These are phyloP conservation scores for Alternaria longipes DNA, from an alignment of 2,329 filamentous ascomycete genomes.

Conservation along the genomic window DNA sequence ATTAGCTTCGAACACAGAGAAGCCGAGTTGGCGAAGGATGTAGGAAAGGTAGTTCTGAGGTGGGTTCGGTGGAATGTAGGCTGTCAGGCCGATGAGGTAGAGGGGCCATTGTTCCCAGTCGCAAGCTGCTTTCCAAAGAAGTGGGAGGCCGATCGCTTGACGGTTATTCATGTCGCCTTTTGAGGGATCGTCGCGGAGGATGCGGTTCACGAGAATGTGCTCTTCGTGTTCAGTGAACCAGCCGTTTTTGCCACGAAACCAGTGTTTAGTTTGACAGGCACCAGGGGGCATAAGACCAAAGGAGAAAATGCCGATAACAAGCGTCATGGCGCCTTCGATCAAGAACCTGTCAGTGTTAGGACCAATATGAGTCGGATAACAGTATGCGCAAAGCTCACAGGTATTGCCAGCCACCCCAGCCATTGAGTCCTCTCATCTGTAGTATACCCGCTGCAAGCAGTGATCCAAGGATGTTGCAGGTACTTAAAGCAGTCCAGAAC, in stretches of 20 bases:
- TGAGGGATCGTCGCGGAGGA: conserved; percentile 65
- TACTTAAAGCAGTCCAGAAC: conserved; percentile 55
- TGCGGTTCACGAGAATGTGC: conserved; percentile 68
- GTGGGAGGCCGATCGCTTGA: conserved; percentile 31
- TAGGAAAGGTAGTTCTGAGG: conserved; percentile 60
- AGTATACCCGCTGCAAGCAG: conserved; percentile 54
- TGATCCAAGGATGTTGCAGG: conserved; percentile 50
- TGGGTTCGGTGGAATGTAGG: conserved; percentile 38
- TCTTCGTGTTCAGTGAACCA: conserved; percentile 70
- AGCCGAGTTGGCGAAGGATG: conserved; percentile 66
- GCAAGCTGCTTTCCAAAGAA: conserved; percentile 34
- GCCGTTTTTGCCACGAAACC: conserved; percentile 65
- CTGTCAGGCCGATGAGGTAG: conserved; percentile 56
- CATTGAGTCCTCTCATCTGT: conserved; percentile 54
- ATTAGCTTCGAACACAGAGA: conserved; percentile 70
- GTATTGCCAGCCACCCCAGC: conserved; percentile 55
- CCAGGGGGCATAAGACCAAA: conserved; percentile 64
- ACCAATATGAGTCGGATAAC: conserved; percentile 39
- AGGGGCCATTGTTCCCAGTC: conserved; percentile 48
- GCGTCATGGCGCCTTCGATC: conserved; percentile 65
- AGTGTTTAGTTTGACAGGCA: conserved; percentile 61
- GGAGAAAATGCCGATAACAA: conserved; percentile 62
- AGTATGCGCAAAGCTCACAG: conserved; percentile 17
- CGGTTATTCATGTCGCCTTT: conserved; percentile 64
- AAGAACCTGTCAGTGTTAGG: conserved; percentile 55